Base-by-base conservation (phyloP, 805 yeast species). In the Candida boidinii region DNA sequence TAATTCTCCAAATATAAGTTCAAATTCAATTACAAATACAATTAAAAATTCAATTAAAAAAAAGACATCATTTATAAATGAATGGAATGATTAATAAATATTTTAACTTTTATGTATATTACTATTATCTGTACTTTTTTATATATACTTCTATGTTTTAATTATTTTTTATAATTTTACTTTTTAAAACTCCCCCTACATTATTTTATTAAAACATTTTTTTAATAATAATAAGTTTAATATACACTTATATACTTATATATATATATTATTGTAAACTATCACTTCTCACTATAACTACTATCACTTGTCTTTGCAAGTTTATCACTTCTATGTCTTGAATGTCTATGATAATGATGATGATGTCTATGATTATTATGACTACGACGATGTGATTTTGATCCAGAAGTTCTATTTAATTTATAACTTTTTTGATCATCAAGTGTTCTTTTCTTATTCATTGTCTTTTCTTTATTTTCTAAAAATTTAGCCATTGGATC, bases 401-500 rank as follows among this genome's bases (percentile, higher is more conserved):
- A 17, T 13, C 17, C 21, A 5, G 12, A 7, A 26, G 28, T 12
- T 11, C n/a, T 22, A 16, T 13, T 7, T 27, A 13, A 19, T 27
- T 23, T 11, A 4, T 9, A 4, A 12, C 20, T 5, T 5, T 15
- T 6, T 19, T 18, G 4, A 3, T 26, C 10, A 12, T 20, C 19
- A 29, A 4, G 21, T 29, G 7, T 22, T 21, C n/a, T 17, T 29
- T 21, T 16, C 12, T 7, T 9, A 13, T 30, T 23, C 24, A 24
- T 31, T 23, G 26, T 13, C 2, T 25, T 15, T 11, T 33, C 39
- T 17, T 38, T 42, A 16, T 37, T 33, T 27, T 37, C 39, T 7
- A 53, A 29, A 32, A 42, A 56, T 9, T 38, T 40, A 9, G 54
- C 60, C 63, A 56, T 62, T 7, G 67, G 65, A 42, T 62, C 69